phyloP scores from a whole-genome alignment of 306 rosid genomes.

The Begonia peltatifolia region DNA sequence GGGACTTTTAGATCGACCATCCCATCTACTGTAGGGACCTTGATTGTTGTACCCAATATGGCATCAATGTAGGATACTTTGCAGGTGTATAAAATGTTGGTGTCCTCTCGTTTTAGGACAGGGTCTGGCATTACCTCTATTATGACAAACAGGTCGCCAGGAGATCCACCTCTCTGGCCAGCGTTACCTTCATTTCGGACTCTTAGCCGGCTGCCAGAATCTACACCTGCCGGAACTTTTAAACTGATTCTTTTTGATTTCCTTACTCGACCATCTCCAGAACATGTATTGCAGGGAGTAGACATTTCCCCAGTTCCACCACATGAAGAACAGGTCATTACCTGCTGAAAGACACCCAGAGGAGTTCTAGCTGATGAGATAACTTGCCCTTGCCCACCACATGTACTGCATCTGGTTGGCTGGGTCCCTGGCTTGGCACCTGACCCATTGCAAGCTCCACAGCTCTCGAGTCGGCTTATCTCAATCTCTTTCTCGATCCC shows the following conservation, averaged over 20 bases:
- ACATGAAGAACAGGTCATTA: constrained; percentile 95
- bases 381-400: constrained; percentile 98
- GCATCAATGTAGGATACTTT: constrained; percentile 89
- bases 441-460: constrained; percentile 86
- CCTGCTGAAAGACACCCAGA: constrained; percentile 91
- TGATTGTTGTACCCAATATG: constrained; percentile 68
- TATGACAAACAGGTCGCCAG: constrained; percentile 86
- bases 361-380: constrained; percentile 88
- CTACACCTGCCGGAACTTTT: constrained; percentile 96
- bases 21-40: constrained; percentile 95
- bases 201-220: constrained; percentile 91
- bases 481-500: constrained; percentile 96
- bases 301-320: constrained; percentile 78
- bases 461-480: constrained; percentile 70
- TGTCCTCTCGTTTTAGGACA: constrained; percentile 84
- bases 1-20: constrained; percentile 65
- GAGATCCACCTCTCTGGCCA: constrained; percentile 78
- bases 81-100: constrained; percentile 71
- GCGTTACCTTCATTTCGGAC: constrained; percentile 94
- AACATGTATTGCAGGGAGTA: constrained; percentile 85
- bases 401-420: constrained; percentile 69
- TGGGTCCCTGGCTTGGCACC: constrained; percentile 96
- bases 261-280: constrained; percentile 94
- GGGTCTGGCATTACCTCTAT: constrained; percentile 86
- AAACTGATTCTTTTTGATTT: constrained; percentile 80